Conservation (phyloP, 208 protist species). For the Novymonas esmeraldas region DNA sequence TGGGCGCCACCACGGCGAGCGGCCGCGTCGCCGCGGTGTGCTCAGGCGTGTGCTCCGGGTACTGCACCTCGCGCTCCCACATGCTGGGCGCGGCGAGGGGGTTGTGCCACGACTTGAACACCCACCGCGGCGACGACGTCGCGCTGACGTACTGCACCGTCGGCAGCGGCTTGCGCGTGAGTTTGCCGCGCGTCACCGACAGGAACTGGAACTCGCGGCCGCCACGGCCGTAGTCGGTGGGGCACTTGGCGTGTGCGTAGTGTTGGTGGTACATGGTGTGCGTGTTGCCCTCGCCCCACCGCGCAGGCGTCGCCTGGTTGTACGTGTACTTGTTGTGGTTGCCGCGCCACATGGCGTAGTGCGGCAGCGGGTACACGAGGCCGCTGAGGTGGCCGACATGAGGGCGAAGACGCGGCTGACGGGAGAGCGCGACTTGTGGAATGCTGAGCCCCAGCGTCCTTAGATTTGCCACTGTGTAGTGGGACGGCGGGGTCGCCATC, state of each 20-base stretch:
- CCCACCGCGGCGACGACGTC: constrained; percentile 80
- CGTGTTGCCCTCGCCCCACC: constrained; percentile 86
- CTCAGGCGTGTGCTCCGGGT: constrained; percentile 87
- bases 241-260: constrained; percentile 91
- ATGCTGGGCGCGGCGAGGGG: constrained; percentile 71
- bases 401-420: constrained; percentile 77
- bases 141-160: constrained; percentile 80
- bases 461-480: constrained; percentile 75
- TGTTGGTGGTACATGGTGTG: constrained; percentile 86
- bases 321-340: constrained; percentile 90
- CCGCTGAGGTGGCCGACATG: constrained; percentile 65
- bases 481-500: constrained; percentile 51
- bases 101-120: constrained; percentile 93
- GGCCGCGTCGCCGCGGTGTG: constrained; percentile 87
- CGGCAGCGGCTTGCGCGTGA: constrained; percentile 83
- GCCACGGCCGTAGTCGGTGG: constrained; percentile 88
- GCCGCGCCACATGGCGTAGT: constrained; percentile 91
- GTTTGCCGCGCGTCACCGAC: constrained; percentile 66
- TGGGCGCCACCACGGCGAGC: constrained; percentile 79
- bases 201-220: constrained; percentile 86
- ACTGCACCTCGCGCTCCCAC: constrained; percentile 92
- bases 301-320: constrained; percentile 73
- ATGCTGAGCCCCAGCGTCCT: constrained; percentile 62
- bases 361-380: constrained; percentile 87
- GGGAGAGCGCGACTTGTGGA: constrained; percentile 77